Conservation (phyloP, 805 yeast species). For the Candida tammaniensis region DNA sequence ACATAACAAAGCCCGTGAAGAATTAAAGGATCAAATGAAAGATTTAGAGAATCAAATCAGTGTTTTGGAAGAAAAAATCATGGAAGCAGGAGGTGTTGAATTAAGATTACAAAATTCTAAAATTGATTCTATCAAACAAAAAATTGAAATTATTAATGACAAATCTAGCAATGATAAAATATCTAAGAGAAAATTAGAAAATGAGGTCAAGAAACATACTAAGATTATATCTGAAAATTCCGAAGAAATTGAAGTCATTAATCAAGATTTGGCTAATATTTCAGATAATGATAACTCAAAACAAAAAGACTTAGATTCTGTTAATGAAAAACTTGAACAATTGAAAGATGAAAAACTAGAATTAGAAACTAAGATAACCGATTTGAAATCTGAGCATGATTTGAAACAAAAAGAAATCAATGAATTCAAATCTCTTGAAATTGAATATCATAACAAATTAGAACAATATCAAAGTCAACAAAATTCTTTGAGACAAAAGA, state of each 20-base stretch:
- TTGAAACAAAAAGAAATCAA: slow-evolving; percentile 48
- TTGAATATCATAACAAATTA: slow-evolving; percentile 61
- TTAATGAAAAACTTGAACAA: slow-evolving; percentile 26
- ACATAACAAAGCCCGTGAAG: slow-evolving; percentile 17
- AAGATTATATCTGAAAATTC: slow-evolving; percentile 47
- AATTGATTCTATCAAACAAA: slow-evolving; percentile 71
- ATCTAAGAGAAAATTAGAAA: slow-evolving; percentile 57
- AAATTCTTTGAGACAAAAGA: slow-evolving; percentile 32
- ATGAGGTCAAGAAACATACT: slow-evolving; percentile 55
- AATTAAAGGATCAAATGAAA: slow-evolving; percentile 52
- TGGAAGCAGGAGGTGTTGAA: slow-evolving; percentile 89
- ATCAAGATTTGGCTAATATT: slow-evolving; percentile 22
- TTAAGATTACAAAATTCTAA: slow-evolving; percentile 75
- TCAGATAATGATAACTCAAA: slow-evolving; percentile 18
- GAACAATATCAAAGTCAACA: slow-evolving; percentile 63
- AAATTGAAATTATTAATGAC: slow-evolving; percentile 56
- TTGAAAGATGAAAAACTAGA: slow-evolving; percentile 40
- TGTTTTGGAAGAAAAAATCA: slow-evolving; percentile 67
- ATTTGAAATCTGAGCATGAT: slow-evolving; percentile 22
- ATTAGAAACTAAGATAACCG: slow-evolving; percentile 38
- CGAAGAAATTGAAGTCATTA: slow-evolving; percentile 38
- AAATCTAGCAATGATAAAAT: slow-evolving; percentile 57
- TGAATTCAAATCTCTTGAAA: slow-evolving; percentile 59
- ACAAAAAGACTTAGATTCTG: slow-evolving; percentile 30
- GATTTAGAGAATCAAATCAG: slow-evolving; percentile 56